phyloP scores from a whole-genome alignment of 1,284 basidiomycete genomes.

The Leccinum griseonigrum region DNA sequence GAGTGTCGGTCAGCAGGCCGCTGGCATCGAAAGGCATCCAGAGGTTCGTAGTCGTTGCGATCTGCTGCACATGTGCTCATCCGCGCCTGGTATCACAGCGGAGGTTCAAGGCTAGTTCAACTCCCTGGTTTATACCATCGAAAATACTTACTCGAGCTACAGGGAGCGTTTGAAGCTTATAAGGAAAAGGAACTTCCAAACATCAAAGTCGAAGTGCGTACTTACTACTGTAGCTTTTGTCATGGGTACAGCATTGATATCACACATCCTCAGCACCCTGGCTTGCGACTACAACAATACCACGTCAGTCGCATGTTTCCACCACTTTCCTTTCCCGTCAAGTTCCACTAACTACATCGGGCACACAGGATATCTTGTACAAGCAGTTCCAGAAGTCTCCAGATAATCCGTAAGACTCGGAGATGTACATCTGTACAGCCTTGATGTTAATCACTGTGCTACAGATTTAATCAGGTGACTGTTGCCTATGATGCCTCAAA shows the following conservation, averaged over 20 bases:
- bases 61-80: conserved; percentile 6
- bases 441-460: not conserved
- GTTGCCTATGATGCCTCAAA: conserved; percentile 82
- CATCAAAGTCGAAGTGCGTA: conserved; percentile 65
- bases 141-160: conserved; percentile 8
- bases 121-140: not conserved
- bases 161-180: conserved; percentile 92
- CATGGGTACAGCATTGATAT: not conserved
- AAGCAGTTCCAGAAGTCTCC: conserved; percentile 89
- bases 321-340: conserved; percentile 12
- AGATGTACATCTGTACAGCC: conserved; percentile 8
- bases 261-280: conserved; percentile 59
- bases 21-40: conserved; percentile 87
- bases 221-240: not conserved
- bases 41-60: conserved; percentile 60
- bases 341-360: conserved; percentile 5
- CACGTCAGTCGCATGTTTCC: conserved; percentile 44
- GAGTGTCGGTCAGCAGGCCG: conserved; percentile 80
- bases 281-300: conserved; percentile 83
- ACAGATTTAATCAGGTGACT: conserved; percentile 78
- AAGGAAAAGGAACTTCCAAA: conserved; percentile 86
- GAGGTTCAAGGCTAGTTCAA: conserved; percentile 69
- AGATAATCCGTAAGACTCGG: conserved; percentile 73
- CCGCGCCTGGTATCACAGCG: conserved; percentile 44
- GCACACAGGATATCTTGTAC: conserved; percentile 61